A percentile compares a stretch with the other conserved stretches of the same genome.
These are phyloP conservation scores for Podaxis carcinomalis DNA, from an alignment of 768 basidiomycete species.

Conservation along the genomic window DNA sequence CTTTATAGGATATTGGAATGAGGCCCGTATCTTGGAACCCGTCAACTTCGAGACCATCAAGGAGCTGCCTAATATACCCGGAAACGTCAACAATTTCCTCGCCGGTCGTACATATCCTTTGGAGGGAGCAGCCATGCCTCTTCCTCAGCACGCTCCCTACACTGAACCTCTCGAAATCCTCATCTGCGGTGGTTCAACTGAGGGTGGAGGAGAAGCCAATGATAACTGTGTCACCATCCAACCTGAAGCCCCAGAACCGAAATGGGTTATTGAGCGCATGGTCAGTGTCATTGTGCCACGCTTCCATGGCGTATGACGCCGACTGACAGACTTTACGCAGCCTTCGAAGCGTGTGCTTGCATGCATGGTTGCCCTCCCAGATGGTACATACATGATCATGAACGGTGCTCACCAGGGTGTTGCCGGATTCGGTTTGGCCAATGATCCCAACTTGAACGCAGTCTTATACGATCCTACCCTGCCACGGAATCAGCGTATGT, in stretches of 20 bases:
- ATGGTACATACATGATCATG: conserved; percentile 72
- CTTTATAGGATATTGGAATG: conserved; percentile 66
- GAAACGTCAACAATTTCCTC: conserved; percentile 66
- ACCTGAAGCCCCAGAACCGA: conserved; percentile 57
- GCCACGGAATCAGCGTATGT: conserved; percentile 56
- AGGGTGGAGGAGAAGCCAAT: conserved; percentile 43
- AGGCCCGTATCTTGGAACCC: conserved; percentile 72
- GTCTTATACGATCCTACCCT: conserved; percentile 66
- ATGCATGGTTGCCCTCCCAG: conserved; percentile 67
- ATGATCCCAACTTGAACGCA: conserved; percentile 57
- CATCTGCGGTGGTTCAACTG: conserved; percentile 74
- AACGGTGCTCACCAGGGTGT: conserved; percentile 70
- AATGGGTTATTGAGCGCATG: conserved; percentile 78
- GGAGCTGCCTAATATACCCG: conserved; percentile 69
- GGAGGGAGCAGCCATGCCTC: conserved; percentile 63
- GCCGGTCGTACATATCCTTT: conserved; percentile 77
- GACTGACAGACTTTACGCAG: conserved; percentile 51
- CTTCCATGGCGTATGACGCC: neutral
- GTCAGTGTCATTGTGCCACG: conserved; percentile 31
- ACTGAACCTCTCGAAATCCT: conserved; percentile 66
- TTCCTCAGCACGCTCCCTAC: conserved; percentile 72
- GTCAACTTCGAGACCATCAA: conserved; percentile 57
- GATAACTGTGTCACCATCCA: conserved; percentile 71
- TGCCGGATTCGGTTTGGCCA: conserved; percentile 71
- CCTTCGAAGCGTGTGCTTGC: conserved; percentile 74